Evolutionary conservation across 2,329 filamentous ascomycete species (phyloP).

Genomic region (Camillea tinctor): DNA sequence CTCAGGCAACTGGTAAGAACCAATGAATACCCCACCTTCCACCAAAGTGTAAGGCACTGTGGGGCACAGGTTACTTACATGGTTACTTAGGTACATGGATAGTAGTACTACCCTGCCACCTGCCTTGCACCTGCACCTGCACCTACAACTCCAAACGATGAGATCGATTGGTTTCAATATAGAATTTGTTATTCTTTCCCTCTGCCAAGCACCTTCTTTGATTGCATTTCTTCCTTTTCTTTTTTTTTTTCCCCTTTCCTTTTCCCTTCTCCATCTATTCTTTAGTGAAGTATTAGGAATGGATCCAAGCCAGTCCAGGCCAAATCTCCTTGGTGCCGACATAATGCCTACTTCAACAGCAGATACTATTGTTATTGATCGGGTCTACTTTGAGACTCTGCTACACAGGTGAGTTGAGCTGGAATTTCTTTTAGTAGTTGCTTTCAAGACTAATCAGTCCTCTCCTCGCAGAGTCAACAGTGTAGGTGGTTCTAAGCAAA

Average conservation of each 20-base stretch:
- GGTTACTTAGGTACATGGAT: too few species aligned
- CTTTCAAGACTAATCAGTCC: conserved; percentile 15
- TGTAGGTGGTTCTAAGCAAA: conserved; percentile 24
- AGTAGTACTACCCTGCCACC: neutral
- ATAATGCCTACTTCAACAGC: conserved; percentile 24
- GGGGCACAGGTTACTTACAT: too few species aligned
- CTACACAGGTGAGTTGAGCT: conserved; percentile 53
- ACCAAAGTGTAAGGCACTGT: neutral
- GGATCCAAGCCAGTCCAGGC: neutral
- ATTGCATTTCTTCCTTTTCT: too few species aligned
- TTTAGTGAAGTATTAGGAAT: neutral
- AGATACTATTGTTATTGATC: conserved; percentile 55
- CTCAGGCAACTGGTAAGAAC: neutral
- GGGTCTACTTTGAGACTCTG: conserved; percentile 60
- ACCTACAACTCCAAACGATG: neutral
- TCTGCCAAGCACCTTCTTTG: too few species aligned
- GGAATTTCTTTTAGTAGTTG: neutral
- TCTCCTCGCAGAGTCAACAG: conserved; percentile 25
- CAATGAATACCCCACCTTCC: neutral
- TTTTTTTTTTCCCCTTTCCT: neutral
- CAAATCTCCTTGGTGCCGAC: neutral
- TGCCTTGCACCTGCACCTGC: neutral
- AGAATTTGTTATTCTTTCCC: neutral
- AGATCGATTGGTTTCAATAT: neutral
- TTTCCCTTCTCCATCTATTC: neutral